A percentile compares a stretch with the other conserved stretches of the same genome.
Evolutionary conservation across 495 filamentous ascomycete genomes (phyloP).

Genomic region (Hapsidospora chrysogenum): DNA sequence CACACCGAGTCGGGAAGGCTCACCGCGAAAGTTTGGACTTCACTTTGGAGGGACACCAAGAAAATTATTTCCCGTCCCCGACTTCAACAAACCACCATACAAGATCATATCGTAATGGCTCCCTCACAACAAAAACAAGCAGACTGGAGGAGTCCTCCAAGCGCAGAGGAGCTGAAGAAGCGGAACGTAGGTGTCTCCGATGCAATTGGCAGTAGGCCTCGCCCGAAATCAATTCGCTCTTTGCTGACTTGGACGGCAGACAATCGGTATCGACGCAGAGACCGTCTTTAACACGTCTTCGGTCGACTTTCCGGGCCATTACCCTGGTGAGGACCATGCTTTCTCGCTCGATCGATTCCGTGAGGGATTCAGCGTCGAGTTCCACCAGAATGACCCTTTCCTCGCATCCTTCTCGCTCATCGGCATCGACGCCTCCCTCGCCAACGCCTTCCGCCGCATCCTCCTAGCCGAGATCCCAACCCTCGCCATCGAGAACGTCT

Average conservation of each 20-base stretch:
- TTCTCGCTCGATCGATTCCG: constrained; percentile 71
- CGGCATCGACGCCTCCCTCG: constrained; percentile 78
- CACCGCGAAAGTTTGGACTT: too few species aligned
- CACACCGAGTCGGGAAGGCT: too few species aligned
- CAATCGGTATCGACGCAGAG: constrained; percentile 72
- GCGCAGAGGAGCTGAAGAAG: constrained; percentile 18
- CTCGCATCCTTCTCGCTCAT: constrained; percentile 80
- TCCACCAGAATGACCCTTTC: constrained; percentile 60
- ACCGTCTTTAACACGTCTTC: constrained; percentile 77
- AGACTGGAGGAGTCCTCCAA: constrained; percentile 10
- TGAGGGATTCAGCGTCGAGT: constrained; percentile 51
- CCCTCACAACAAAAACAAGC: constrained; percentile 10
- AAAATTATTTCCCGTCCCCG: constrained; percentile 4
- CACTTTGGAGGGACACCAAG: constrained; percentile 1
- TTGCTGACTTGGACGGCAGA: constrained; percentile 26
- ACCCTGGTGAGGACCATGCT: constrained; percentile 72
- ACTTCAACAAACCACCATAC: constrained; percentile 3
- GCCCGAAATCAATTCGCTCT: too few species aligned
- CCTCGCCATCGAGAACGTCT: constrained; percentile 84
- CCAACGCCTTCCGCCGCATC: constrained; percentile 96
- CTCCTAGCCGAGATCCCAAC: constrained; percentile 89
- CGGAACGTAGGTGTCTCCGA: constrained; percentile 10
- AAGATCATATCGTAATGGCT: constrained; percentile 16
- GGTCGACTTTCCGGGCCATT: constrained; percentile 82
- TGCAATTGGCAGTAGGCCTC: too few species aligned